Percentiles rank a stretch among this genome's conserved stretches.
These are phyloP conservation scores for Neonectria hederae DNA, from an alignment of 2,329 filamentous ascomycete species.

Conservation along the genomic window DNA sequence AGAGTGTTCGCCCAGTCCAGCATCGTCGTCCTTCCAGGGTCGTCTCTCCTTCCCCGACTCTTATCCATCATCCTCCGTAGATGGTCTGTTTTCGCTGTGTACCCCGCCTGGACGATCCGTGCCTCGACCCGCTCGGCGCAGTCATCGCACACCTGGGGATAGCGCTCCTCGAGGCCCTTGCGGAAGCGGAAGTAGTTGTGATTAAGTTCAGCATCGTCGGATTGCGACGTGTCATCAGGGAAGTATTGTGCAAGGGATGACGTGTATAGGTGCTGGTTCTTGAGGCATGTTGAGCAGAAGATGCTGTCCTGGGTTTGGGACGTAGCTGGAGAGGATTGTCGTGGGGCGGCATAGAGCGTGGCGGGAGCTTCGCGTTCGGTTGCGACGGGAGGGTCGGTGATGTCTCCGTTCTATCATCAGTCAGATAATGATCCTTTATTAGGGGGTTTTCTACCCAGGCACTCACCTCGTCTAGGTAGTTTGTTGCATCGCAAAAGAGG, in stretches of 20 bases:
- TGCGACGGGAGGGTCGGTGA: constrained; percentile 82
- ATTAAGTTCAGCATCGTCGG: constrained; percentile 75
- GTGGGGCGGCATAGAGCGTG: constrained; percentile 59
- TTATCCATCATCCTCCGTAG: constrained; percentile 78
- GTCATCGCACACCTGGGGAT: constrained; percentile 85
- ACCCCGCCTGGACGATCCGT: constrained; percentile 75
- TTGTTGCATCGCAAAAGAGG: constrained; percentile 82
- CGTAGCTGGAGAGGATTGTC: constrained; percentile 39
- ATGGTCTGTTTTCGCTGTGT: constrained; percentile 85
- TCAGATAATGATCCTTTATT: constrained; percentile 12
- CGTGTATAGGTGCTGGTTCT: constrained; percentile 87
- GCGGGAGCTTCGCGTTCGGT: constrained; percentile 55
- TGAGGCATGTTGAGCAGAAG: constrained; percentile 82
- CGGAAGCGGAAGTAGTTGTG: constrained; percentile 75
- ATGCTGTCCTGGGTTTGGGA: constrained; percentile 48
- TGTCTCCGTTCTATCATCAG: constrained; percentile 76
- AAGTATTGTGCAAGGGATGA: constrained; percentile 83
- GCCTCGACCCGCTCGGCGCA: constrained; percentile 80
- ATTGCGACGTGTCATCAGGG: constrained; percentile 70
- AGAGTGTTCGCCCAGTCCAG: constrained; percentile 55
- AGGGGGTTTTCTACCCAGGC: no score
- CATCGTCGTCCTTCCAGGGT: constrained; percentile 44
- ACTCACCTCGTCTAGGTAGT: constrained; percentile 84
- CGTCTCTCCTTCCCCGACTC: constrained; percentile 53
- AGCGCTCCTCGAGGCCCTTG: constrained; percentile 78